Evolutionary conservation across 2,329 filamentous ascomycete species (phyloP).

Genomic region (Rhinocladiella mackenziei): DNA sequence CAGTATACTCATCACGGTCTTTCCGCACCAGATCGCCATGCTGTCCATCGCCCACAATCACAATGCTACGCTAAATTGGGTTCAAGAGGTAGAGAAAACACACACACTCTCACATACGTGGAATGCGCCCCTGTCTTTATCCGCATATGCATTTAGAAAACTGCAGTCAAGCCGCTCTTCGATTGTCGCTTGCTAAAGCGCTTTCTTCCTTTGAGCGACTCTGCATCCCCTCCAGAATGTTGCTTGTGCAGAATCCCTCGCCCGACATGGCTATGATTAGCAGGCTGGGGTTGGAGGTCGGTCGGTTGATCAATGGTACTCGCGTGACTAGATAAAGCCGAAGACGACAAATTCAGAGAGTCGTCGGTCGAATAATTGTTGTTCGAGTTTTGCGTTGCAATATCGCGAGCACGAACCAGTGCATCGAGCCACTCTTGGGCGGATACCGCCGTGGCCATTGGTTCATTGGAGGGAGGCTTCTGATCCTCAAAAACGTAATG

Average conservation of each 20-base stretch:
- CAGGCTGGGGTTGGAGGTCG: slow-evolving; percentile 34
- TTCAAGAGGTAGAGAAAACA: slow-evolving; percentile 14
- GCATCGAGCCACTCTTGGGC: slow-evolving; percentile 91
- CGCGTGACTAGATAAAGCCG: slow-evolving; percentile 64
- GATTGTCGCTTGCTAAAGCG: slow-evolving; percentile 88
- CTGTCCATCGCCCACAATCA: slow-evolving; percentile 11
- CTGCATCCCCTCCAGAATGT: slow-evolving; percentile 44
- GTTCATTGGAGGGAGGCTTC: slow-evolving; percentile 65
- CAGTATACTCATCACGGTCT: slow-evolving; percentile 7
- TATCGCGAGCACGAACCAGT: slow-evolving; percentile 78
- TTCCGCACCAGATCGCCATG: slow-evolving; percentile 15
- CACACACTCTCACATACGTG: not conserved
- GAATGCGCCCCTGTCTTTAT: not conserved
- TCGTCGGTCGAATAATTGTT: slow-evolving; percentile 65
- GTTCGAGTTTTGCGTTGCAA: slow-evolving; percentile 65
- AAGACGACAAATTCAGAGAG: slow-evolving; percentile 64
- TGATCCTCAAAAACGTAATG: slow-evolving; percentile 91
- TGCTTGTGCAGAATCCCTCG: slow-evolving; percentile 45
- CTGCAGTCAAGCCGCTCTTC: slow-evolving; percentile 86
- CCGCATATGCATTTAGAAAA: slow-evolving; percentile 56
- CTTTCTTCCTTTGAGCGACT: slow-evolving; percentile 57
- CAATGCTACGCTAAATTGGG: slow-evolving; percentile 21
- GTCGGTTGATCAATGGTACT: slow-evolving; percentile 43
- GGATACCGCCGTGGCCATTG: slow-evolving; percentile 61
- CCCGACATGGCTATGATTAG: slow-evolving; percentile 37